Conservation (phyloP, 371 early-diverging fungal genomes). For the Globomyces sp. region DNA sequence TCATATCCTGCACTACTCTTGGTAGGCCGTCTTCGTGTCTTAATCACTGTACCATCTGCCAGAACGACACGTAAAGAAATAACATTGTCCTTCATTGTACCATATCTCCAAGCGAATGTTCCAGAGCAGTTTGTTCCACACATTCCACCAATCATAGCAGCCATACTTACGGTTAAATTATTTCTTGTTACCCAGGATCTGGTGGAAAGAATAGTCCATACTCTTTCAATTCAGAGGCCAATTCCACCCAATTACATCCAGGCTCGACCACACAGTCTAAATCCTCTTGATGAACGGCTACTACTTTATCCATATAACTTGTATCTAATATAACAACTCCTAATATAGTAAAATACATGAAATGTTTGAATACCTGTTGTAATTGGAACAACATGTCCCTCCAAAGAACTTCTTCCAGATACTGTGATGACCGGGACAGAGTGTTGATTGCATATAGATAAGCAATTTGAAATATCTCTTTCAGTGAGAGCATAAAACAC, state of each 20-base stretch:
- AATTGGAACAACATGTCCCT: slow-evolving; percentile 58
- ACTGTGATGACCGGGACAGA: slow-evolving; percentile 58
- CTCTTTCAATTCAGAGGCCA: slow-evolving; percentile 46
- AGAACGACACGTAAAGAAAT: slow-evolving; percentile 69
- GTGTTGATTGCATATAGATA: slow-evolving; percentile 26
- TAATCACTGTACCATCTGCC: slow-evolving; percentile 82
- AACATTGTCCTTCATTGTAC: slow-evolving; percentile 64
- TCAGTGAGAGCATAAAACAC: slow-evolving; percentile 17
- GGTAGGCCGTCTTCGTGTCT: slow-evolving; percentile 68
- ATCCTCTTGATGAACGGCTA: slow-evolving; percentile 57
- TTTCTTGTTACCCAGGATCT: slow-evolving; percentile 48
- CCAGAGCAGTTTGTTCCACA: slow-evolving; percentile 65
- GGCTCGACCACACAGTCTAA: slow-evolving; percentile 66
- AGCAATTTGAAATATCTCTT: slow-evolving; percentile 21
- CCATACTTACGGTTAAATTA: slow-evolving; percentile 17
- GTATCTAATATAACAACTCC: slow-evolving; percentile 56
- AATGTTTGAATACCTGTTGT: slow-evolving; percentile 31
- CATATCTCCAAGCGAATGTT: slow-evolving; percentile 45
- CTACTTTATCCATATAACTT: slow-evolving; percentile 56
- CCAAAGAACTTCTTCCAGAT: slow-evolving; percentile 57
- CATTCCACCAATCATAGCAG: slow-evolving; percentile 71
- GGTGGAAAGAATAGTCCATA: slow-evolving; percentile 65
- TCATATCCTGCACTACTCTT: slow-evolving; percentile 70
- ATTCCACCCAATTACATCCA: slow-evolving; percentile 62
- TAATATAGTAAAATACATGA: no score